phyloP scores from a whole-genome alignment of 2,329 filamentous ascomycete genomes.

The Waltergamsia citrina region DNA sequence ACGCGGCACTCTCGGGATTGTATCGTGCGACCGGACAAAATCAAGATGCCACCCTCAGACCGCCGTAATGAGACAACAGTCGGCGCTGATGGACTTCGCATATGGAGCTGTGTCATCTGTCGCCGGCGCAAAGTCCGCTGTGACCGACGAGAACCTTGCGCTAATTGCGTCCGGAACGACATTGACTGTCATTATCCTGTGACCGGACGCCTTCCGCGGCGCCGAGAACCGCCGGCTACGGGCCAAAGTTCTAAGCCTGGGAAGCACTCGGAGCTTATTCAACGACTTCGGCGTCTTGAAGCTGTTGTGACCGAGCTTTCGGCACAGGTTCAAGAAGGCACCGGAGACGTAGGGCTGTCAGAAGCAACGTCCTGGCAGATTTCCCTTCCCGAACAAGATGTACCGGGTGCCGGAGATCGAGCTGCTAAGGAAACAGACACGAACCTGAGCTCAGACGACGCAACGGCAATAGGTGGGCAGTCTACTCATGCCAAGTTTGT shows the following conservation, averaged over 20 bases:
- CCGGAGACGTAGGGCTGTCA: background rate
- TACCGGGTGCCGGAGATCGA: background rate
- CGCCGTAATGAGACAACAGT: background rate
- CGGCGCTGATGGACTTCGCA: conserved; percentile 10
- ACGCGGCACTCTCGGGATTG: background rate
- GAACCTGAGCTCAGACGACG: background rate
- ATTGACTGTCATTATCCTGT: conserved; percentile 21
- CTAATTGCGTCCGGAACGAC: conserved; percentile 12
- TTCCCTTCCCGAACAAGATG: background rate
- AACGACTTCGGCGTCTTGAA: conserved; percentile 17
- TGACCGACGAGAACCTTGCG: conserved; percentile 18
- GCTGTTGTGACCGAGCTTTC: conserved; percentile 19
- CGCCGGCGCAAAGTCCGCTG: conserved; percentile 19
- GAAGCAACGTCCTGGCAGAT: background rate
- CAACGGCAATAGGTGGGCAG: background rate
- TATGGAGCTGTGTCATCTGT: conserved; percentile 21
- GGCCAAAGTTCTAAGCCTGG: conserved; percentile 13
- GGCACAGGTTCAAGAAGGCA: conserved; percentile 17
- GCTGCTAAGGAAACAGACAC: background rate
- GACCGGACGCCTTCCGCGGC: conserved; percentile 17
- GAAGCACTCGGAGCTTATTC: conserved; percentile 18
- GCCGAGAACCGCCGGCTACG: conserved; percentile 9
- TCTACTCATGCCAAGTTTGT: too few species aligned
- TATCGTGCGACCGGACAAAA: background rate
- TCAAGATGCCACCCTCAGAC: background rate